phyloP scores from a whole-genome alignment of 768 basidiomycete species.

The Pisolithus orientalis region DNA sequence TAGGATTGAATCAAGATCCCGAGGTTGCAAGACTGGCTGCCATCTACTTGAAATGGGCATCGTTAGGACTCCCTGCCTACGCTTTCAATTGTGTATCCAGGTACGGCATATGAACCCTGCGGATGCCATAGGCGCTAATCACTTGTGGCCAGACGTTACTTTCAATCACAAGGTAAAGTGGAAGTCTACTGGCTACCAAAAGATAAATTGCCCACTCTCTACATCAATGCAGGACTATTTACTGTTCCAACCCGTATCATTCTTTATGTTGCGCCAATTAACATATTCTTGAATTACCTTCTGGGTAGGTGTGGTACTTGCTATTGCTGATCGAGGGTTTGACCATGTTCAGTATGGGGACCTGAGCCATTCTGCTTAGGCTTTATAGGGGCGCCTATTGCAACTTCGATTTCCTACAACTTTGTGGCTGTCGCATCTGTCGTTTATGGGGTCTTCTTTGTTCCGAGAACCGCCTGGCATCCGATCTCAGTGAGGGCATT shows the following conservation, averaged over 20 bases:
- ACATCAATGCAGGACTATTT: conserved; percentile 59
- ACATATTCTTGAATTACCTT: conserved; percentile 72
- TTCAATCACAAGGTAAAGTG: conserved; percentile 77
- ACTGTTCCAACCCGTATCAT: conserved; percentile 77
- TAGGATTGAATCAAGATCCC: conserved; percentile 69
- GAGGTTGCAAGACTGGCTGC: conserved; percentile 75
- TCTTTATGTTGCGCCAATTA: conserved; percentile 73
- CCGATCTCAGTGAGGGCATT: conserved; percentile 65
- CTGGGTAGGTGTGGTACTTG: conserved; percentile 46
- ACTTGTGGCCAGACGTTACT: conserved; percentile 30
- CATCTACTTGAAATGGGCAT: conserved; percentile 66
- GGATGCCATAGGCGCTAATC: neutral
- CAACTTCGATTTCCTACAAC: conserved; percentile 84
- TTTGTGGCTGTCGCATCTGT: conserved; percentile 60
- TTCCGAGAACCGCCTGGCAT: conserved; percentile 76
- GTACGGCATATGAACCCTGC: conserved; percentile 17
- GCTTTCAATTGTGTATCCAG: conserved; percentile 45
- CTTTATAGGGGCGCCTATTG: conserved; percentile 88
- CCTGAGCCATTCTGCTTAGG: conserved; percentile 72
- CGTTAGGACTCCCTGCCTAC: conserved; percentile 72
- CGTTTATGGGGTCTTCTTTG: conserved; percentile 56
- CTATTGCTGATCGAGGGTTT: neutral
- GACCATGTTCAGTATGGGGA: conserved; percentile 62
- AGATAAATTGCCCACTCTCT: conserved; percentile 1
- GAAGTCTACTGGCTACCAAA: conserved; percentile 28